Percentiles rank a stretch among this genome's conserved stretches.
Conservation (phyloP, 2,329 filamentous ascomycete genomes). For the Paracamarosporium sp. region DNA sequence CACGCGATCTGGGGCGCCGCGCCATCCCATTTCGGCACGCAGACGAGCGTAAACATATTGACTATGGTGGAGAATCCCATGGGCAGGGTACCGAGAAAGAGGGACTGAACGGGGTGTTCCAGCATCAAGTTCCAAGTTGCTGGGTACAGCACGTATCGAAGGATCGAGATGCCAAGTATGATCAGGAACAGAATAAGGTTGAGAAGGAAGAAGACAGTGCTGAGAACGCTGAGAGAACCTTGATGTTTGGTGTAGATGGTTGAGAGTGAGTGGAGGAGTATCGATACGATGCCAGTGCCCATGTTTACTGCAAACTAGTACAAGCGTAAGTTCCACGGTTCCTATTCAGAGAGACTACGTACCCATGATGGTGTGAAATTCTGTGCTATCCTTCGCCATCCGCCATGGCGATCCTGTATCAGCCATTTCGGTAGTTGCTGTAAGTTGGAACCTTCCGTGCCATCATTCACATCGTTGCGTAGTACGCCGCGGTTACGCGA, state of each 20-base stretch:
- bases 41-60: conserved; percentile 68
- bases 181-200: conserved; percentile 63
- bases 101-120: conserved; percentile 67
- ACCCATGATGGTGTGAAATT: conserved; percentile 47
- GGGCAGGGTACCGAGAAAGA: conserved; percentile 71
- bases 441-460: too few relatives aligned
- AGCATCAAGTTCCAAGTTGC: conserved; percentile 72
- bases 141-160: conserved; percentile 71
- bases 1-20: conserved; percentile 46
- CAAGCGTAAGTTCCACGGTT: background rate
- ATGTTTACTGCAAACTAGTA: conserved; percentile 31
- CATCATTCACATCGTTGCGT: too few relatives aligned
- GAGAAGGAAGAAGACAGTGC: conserved; percentile 65
- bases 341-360: background rate
- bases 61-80: conserved; percentile 74
- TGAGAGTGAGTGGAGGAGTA: conserved; percentile 67
- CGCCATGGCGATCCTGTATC: too few relatives aligned
- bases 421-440: too few relatives aligned
- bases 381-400: conserved; percentile 39
- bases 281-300: conserved; percentile 50
- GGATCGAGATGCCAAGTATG: conserved; percentile 60
- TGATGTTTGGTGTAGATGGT: conserved; percentile 58
- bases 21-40: conserved; percentile 64
- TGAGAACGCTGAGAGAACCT: conserved; percentile 58
- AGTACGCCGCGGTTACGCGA: too few relatives aligned